Conservation (phyloP, 2,329 filamentous ascomycete genomes). For the Calonectria hongkongensis region DNA sequence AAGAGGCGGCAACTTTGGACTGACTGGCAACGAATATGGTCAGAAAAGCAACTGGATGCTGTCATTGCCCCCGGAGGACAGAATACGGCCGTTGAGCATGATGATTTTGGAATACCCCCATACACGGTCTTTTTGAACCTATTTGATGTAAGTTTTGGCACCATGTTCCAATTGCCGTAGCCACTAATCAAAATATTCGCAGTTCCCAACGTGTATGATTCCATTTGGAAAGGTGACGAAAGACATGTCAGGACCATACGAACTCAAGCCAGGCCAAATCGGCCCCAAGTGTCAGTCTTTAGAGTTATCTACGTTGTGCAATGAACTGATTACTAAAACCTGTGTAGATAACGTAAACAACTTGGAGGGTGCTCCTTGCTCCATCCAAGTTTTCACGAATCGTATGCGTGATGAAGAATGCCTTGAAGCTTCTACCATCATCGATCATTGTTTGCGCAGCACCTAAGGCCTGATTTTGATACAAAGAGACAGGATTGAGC, state of each 20-base stretch:
- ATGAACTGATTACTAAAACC: background rate
- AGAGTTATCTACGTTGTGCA: background rate
- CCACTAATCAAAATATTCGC: background rate
- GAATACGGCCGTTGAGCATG: conserved; percentile 70
- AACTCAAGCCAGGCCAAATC: conserved; percentile 27
- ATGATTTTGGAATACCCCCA: conserved; percentile 66
- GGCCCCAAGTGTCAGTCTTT: conserved; percentile 37
- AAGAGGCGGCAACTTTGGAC: conserved; percentile 57
- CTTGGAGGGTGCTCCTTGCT: conserved; percentile 65
- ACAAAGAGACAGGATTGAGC: background rate
- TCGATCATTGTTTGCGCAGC: conserved; percentile 34
- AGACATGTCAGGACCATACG: conserved; percentile 34
- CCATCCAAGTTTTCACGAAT: conserved; percentile 67
- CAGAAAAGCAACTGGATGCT: conserved; percentile 67
- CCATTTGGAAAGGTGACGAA: conserved; percentile 62
- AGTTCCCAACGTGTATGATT: conserved; percentile 71
- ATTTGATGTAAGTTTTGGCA: conserved; percentile 65
- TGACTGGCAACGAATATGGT: conserved; percentile 64
- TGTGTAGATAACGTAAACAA: conserved; percentile 54
- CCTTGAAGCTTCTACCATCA: conserved; percentile 48
- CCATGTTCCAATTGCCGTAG: too few species aligned
- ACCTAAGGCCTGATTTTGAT: background rate
- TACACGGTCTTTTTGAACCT: conserved; percentile 72
- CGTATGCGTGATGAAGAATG: conserved; percentile 69
- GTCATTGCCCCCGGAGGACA: conserved; percentile 70